Evolutionary conservation across 1,284 basidiomycete species (phyloP).

Genomic region (Cryptococcus floricola): DNA sequence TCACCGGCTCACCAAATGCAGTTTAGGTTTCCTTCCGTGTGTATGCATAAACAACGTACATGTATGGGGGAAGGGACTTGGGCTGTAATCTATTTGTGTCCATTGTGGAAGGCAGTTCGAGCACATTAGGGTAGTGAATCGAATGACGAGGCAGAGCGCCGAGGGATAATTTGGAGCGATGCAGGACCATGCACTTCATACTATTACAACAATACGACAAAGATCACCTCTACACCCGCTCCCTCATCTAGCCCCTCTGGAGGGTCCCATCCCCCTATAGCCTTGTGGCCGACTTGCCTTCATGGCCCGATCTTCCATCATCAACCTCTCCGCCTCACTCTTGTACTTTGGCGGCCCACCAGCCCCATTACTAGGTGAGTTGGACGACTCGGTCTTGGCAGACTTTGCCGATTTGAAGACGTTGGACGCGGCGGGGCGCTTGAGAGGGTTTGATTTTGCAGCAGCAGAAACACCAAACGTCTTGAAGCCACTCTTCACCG

Average conservation of each 20-base stretch:
- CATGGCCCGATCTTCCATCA: conserved; percentile 79
- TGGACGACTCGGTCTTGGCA: conserved; percentile 48
- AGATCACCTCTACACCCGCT: background rate
- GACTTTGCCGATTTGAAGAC: conserved; percentile 58
- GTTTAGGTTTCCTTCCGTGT: no score
- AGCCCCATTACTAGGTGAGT: conserved; percentile 48
- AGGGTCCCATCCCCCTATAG: conserved; percentile 13
- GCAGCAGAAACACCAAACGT: conserved; percentile 11
- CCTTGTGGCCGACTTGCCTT: conserved; percentile 50
- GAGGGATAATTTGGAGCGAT: background rate
- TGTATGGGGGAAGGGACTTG: no score
- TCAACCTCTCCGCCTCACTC: conserved; percentile 77
- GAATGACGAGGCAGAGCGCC: background rate
- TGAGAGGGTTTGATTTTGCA: conserved; percentile 39
- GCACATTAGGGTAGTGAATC: no score
- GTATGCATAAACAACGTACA: no score
- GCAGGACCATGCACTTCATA: background rate
- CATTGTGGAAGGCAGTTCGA: no score
- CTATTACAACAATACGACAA: background rate
- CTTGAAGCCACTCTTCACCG: background rate
- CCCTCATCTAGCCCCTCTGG: conserved; percentile 1
- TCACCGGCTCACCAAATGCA: no score
- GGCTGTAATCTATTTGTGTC: no score
- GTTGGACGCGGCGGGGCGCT: conserved; percentile 56
- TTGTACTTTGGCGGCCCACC: conserved; percentile 55